Evolutionary conservation across 306 rosid species (phyloP).

Genomic region (Rubus parviflorus): DNA sequence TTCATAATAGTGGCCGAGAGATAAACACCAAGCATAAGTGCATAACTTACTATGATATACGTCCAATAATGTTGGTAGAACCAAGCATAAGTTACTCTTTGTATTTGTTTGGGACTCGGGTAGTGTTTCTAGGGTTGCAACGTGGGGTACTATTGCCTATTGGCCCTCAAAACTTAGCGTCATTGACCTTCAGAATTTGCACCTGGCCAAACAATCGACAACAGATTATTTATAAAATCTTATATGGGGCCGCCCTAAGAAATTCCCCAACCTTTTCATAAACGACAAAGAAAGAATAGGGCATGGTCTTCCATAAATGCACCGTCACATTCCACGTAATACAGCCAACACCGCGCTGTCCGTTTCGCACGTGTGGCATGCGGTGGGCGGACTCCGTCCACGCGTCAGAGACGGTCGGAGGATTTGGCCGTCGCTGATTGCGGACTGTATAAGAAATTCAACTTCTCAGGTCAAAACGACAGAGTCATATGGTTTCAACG

Average conservation of each 20-base stretch:
- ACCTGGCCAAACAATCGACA: constrained; percentile 5
- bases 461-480: constrained; percentile 4
- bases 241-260: neutral
- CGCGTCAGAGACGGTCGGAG: constrained; percentile 33
- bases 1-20: no score
- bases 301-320: neutral
- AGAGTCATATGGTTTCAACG: neutral
- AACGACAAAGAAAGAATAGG: neutral
- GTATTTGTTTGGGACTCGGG: neutral
- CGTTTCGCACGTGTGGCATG: constrained; percentile 3
- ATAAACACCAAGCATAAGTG: no score
- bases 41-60: no score
- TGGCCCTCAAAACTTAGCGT: neutral
- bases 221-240: neutral
- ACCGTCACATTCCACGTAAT: constrained; percentile 14
- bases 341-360: constrained; percentile 9
- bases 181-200: constrained; percentile 5
- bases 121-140: neutral
- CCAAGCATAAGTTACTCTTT: neutral
- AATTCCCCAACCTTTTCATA: neutral
- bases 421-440: constrained; percentile 27
- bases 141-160: neutral
- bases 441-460: neutral
- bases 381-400: constrained; percentile 18
- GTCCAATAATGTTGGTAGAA: no score